Conservation (phyloP, 2,329 filamentous ascomycete species). For the Botrytis paeoniae region DNA sequence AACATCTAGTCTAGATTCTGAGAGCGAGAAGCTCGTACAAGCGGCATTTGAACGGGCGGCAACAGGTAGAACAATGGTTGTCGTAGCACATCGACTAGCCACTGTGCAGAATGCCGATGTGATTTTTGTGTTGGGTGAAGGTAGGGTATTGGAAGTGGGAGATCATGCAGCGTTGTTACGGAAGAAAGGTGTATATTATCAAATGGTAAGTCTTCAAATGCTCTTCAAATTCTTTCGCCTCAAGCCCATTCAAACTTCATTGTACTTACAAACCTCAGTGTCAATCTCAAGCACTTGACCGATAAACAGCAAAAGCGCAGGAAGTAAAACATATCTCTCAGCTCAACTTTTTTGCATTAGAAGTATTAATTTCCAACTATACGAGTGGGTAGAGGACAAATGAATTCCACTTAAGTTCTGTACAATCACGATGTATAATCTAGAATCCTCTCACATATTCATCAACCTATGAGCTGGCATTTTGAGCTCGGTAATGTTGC, state of each 20-base stretch:
- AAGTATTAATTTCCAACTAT: not conserved
- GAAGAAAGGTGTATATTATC: constrained; percentile 34
- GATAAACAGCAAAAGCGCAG: constrained; percentile 11
- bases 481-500: constrained; percentile 16
- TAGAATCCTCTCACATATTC: constrained; percentile 8
- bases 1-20: constrained; percentile 54
- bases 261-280: constrained; percentile 22
- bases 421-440: constrained; percentile 10
- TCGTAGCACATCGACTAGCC: constrained; percentile 73
- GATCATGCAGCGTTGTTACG: constrained; percentile 31
- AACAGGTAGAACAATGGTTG: constrained; percentile 67
- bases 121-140: constrained; percentile 35
- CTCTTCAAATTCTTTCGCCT: not conserved
- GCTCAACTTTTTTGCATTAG: not conserved
- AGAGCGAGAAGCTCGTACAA: constrained; percentile 58
- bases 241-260: not conserved
- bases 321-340: not conserved
- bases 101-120: constrained; percentile 68
- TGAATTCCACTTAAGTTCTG: not conserved
- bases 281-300: constrained; percentile 27
- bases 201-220: constrained; percentile 31
- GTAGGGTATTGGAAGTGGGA: constrained; percentile 33
- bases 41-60: constrained; percentile 63
- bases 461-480: constrained; percentile 17
- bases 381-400: not conserved